Evolutionary conservation across 2,329 filamentous ascomycete genomes (phyloP).

Genomic region (Biscogniauxia sp.): DNA sequence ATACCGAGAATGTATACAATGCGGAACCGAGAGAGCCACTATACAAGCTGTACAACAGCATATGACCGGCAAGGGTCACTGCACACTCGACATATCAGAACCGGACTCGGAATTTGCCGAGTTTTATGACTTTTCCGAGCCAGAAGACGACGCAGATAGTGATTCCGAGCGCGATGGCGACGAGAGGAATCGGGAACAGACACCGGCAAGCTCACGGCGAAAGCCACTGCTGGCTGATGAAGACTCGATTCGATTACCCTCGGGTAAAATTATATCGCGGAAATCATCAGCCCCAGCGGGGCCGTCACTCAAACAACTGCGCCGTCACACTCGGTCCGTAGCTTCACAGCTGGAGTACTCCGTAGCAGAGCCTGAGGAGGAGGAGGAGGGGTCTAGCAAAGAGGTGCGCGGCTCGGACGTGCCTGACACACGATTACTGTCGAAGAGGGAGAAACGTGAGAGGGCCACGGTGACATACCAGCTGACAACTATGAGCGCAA

Average conservation of each 20-base stretch:
- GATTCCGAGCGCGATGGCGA: constrained; percentile 4
- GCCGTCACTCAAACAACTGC: constrained; percentile 9
- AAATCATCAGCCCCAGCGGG: constrained; percentile 15
- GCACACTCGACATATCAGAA: constrained; percentile 23
- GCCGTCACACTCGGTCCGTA: constrained; percentile 12
- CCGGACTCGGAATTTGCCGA: constrained; percentile 26
- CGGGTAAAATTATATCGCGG: constrained; percentile 25
- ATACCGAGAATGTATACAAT: constrained; percentile 51
- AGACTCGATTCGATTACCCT: constrained; percentile 25
- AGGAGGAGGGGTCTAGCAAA: constrained; percentile 8
- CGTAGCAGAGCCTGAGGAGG: constrained; percentile 5
- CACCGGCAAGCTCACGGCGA: constrained; percentile 1
- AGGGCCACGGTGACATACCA: constrained; percentile 17
- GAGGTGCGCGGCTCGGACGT: constrained; percentile 8
- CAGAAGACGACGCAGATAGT: constrained; percentile 12
- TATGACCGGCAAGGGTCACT: constrained; percentile 29
- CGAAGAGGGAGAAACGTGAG: constrained; percentile 24
- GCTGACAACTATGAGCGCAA: constrained; percentile 21
- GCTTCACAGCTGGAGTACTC: constrained; percentile 18
- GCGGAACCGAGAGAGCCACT: constrained; percentile 42
- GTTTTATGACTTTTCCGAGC: constrained; percentile 26
- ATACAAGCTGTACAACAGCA: constrained; percentile 47
- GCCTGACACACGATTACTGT: constrained; percentile 13
- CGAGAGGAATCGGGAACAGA: constrained; percentile 1
- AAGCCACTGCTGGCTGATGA: constrained; percentile 18